Evolutionary conservation across 78 protist species (phyloP).

Genomic region (Planoprotostelium fungivorum): DNA sequence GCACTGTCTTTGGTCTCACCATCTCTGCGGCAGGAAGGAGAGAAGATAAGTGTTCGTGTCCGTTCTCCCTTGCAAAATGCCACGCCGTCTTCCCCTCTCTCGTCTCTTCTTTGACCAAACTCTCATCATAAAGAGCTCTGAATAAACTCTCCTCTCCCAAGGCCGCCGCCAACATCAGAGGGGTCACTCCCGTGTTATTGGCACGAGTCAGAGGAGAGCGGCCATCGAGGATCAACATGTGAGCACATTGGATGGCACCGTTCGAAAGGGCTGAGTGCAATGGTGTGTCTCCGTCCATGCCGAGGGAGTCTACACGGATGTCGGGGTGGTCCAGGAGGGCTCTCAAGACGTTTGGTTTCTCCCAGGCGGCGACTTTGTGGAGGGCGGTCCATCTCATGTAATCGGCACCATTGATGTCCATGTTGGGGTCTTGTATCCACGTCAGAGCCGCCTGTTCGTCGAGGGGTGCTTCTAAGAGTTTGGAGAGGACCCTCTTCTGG

Average conservation of each 20-base stretch:
- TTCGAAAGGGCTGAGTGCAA: neutral
- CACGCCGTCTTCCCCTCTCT: neutral
- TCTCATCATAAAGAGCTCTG: neutral
- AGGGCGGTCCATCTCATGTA: conserved; percentile 5
- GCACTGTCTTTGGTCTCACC: neutral
- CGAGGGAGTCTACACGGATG: neutral
- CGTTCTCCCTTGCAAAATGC: neutral
- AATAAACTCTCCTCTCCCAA: neutral
- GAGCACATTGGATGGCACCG: neutral
- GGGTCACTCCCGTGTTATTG: neutral
- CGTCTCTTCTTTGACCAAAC: neutral
- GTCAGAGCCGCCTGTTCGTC: neutral
- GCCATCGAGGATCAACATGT: neutral
- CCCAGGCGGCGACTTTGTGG: conserved; percentile 7
- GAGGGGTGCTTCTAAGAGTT: conserved; percentile 3
- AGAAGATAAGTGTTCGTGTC: neutral
- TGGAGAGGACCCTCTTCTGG: conserved; percentile 1
- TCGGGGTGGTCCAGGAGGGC: neutral
- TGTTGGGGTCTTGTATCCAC: neutral
- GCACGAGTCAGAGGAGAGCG: neutral
- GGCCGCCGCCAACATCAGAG: neutral
- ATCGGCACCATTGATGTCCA: conserved; percentile 9
- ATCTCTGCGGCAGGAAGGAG: neutral
- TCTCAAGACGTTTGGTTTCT: neutral
- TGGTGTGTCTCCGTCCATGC: neutral